phyloP scores from a whole-genome alignment of 164 flowering plant genomes.

The Vitis vinifera region ASM3070453v1 NC_081818.1:7486001-7486500 shows the following conservation, averaged over 20 bases:
- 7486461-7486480: slow-evolving; percentile 45
- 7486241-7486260: slow-evolving; percentile 84
- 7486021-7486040: slow-evolving; percentile 90
- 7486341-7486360: slow-evolving; percentile 81
- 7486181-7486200: slow-evolving; percentile 75
- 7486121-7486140: slow-evolving; percentile 97
- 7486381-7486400: slow-evolving; percentile 62
- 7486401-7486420: slow-evolving; percentile 41
- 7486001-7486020: slow-evolving; percentile 88
- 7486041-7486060: slow-evolving; percentile 93
- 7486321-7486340: slow-evolving; percentile 82
- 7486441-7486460: slow-evolving; percentile 17
- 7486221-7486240: slow-evolving; percentile 82
- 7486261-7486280: slow-evolving; percentile 95
- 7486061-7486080: slow-evolving; percentile 70
- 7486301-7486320: slow-evolving; percentile 92
- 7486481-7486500: slow-evolving; percentile 45
- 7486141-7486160: slow-evolving; percentile 91
- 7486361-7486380: slow-evolving; percentile 86
- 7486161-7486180: slow-evolving; percentile 83
- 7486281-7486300: slow-evolving; percentile 93
- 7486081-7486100: slow-evolving; percentile 94
- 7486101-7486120: slow-evolving; percentile 94
- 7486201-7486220: slow-evolving; percentile 88
- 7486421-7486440: slow-evolving; percentile 29